Evolutionary conservation across 2,329 filamentous ascomycete genomes (phyloP).

Genomic region (Didymella keratinophila): DNA sequence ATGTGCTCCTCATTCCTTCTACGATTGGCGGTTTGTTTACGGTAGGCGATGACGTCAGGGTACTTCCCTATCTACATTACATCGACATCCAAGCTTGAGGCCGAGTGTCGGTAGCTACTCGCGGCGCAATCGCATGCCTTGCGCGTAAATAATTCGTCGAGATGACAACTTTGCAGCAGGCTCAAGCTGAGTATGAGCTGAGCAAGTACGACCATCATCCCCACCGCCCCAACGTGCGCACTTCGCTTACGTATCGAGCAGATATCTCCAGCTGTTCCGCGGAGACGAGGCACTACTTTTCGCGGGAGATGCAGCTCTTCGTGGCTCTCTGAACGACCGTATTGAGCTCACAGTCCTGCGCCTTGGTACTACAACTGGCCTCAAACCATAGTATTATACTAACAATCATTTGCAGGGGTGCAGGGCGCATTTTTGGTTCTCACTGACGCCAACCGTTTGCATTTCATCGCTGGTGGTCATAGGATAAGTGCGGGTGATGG

Average conservation of each 20-base stretch:
- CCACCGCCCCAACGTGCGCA: background rate
- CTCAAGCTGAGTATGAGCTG: slow-evolving; percentile 9
- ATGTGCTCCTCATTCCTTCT: slow-evolving; percentile 1
- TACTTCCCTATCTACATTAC: background rate
- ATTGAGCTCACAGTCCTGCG: slow-evolving; percentile 5
- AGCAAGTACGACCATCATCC: slow-evolving; percentile 1
- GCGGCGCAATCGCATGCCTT: background rate
- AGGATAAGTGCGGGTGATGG: background rate
- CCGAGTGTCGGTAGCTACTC: background rate
- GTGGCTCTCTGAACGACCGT: slow-evolving; percentile 2
- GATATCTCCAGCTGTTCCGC: slow-evolving; percentile 9
- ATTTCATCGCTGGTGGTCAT: background rate
- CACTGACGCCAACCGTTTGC: background rate
- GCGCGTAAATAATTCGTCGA: background rate
- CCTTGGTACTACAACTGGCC: background rate
- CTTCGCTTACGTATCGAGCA: background rate
- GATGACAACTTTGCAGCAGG: background rate
- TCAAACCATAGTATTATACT: background rate
- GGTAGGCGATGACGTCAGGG: background rate
- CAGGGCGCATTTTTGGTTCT: slow-evolving; percentile 1
- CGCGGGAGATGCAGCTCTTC: background rate
- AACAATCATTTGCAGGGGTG: background rate
- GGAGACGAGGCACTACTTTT: background rate
- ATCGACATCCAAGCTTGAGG: background rate
- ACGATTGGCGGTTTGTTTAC: background rate